A percentile compares a stretch with the other conserved stretches of the same genome.
Evolutionary conservation across 352 stramenopile species (phyloP).

Genomic region (Globisporangium echinulatum): DNA sequence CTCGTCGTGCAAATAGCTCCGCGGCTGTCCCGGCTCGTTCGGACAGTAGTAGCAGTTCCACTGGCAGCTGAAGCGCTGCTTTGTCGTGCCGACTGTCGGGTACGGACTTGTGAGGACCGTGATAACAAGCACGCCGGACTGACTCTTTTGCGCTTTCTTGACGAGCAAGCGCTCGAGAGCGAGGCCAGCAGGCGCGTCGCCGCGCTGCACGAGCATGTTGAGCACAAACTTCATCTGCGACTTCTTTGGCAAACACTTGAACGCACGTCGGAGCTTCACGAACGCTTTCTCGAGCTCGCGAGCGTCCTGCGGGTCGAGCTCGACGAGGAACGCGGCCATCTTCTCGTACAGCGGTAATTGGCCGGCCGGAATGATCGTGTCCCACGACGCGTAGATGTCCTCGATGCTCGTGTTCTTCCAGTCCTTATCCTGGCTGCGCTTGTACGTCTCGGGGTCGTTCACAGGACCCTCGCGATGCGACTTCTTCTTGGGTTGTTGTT

Average conservation of each 20-base stretch:
- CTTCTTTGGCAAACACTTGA: slow-evolving; percentile 90
- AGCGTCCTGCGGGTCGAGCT: slow-evolving; percentile 60
- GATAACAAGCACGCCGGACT: slow-evolving; percentile 88
- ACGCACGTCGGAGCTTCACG: slow-evolving; percentile 70
- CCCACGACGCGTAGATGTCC: slow-evolving; percentile 84
- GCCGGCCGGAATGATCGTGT: slow-evolving; percentile 68
- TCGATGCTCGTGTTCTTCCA: slow-evolving; percentile 83
- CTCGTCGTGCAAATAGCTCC: slow-evolving; percentile 92
- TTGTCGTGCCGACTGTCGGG: slow-evolving; percentile 62
- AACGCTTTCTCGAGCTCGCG: slow-evolving; percentile 84
- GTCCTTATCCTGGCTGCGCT: slow-evolving; percentile 66
- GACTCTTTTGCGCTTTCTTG: slow-evolving; percentile 88
- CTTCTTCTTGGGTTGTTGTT: slow-evolving; percentile 6
- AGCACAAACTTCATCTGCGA: slow-evolving; percentile 88
- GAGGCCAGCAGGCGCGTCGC: slow-evolving; percentile 34
- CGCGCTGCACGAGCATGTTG: slow-evolving; percentile 67
- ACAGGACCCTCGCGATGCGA: slow-evolving; percentile 25
- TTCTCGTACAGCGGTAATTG: slow-evolving; percentile 67
- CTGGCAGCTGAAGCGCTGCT: slow-evolving; percentile 89
- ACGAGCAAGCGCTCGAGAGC: slow-evolving; percentile 73
- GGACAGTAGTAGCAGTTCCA: slow-evolving; percentile 96
- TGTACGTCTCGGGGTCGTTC: slow-evolving; percentile 84
- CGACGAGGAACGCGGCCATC: slow-evolving; percentile 80
- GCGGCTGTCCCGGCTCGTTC: slow-evolving; percentile 88
- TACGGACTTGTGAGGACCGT: slow-evolving; percentile 92